These are phyloP conservation scores for Zostera marina DNA, from an alignment of 116 monocot species.

Conservation along the genomic window DNA sequence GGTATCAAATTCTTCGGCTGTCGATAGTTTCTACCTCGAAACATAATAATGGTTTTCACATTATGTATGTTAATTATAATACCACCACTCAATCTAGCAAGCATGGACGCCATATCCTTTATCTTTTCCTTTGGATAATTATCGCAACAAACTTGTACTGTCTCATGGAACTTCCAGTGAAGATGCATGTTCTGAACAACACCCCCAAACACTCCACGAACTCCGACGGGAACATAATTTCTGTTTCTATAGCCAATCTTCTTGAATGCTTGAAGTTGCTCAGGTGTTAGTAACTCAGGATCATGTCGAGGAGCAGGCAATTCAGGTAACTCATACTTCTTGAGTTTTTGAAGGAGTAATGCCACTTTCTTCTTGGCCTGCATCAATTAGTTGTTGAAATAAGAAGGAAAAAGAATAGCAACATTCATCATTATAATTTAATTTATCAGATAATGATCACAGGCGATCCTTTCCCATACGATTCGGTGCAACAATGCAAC, in stretches of 20 bases:
- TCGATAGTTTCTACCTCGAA: slow-evolving; percentile 90
- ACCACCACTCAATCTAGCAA: slow-evolving; percentile 90
- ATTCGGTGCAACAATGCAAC: too few species aligned
- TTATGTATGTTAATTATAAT: slow-evolving; percentile 86
- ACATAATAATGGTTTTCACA: slow-evolving; percentile 98
- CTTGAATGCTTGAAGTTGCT: slow-evolving; percentile 95
- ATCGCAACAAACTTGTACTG: slow-evolving; percentile 87
- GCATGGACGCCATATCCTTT: slow-evolving; percentile 90
- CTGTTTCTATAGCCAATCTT: slow-evolving; percentile 90
- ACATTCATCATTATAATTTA: background rate
- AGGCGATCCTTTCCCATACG: too few species aligned
- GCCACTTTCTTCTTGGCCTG: slow-evolving; percentile 99
- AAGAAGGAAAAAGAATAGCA: background rate
- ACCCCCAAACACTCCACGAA: slow-evolving; percentile 95
- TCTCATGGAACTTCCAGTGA: slow-evolving; percentile 99
- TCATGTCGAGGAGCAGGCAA: slow-evolving; percentile 84
- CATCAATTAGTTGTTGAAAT: slow-evolving; percentile 1
- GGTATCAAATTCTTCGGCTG: slow-evolving; percentile 98
- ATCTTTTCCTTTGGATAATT: slow-evolving; percentile 93
- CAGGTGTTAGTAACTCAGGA: slow-evolving; percentile 76
- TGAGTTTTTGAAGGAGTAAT: slow-evolving; percentile 91
- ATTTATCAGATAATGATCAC: too few species aligned
- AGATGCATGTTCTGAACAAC: slow-evolving; percentile 99
- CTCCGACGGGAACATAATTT: slow-evolving; percentile 92
- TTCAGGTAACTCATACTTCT: slow-evolving; percentile 95